phyloP scores from a whole-genome alignment of 2,329 filamentous ascomycete species.

The Penicillium sp. region DNA sequence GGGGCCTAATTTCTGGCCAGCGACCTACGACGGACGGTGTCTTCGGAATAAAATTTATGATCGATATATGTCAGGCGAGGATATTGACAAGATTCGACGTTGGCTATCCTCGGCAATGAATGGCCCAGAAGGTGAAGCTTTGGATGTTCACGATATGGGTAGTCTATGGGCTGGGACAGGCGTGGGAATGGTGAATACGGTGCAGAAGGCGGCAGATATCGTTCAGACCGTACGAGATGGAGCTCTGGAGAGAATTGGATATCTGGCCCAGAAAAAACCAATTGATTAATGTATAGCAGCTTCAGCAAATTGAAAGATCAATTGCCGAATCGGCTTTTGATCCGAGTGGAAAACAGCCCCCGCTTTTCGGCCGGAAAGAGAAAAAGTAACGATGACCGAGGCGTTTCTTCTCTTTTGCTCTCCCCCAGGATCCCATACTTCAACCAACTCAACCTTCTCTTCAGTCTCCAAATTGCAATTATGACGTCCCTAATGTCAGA shows the following conservation, averaged over 20 bases:
- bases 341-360: neutral
- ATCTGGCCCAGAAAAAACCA: neutral
- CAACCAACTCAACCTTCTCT: neutral
- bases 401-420: neutral
- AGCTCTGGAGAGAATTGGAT: neutral
- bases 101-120: constrained; percentile 3
- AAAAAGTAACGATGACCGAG: neutral
- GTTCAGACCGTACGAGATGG: neutral
- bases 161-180: constrained; percentile 20
- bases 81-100: constrained; percentile 6
- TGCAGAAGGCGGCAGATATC: constrained; percentile 9
- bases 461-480: neutral
- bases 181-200: constrained; percentile 14
- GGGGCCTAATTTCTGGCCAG: constrained; percentile 13
- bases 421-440: neutral
- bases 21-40: constrained; percentile 16
- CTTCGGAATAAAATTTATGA: constrained; percentile 14
- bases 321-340: neutral
- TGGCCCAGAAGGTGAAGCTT: neutral
- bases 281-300: too few relatives aligned
- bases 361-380: neutral
- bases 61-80: neutral
- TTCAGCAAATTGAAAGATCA: neutral
- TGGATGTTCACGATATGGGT: constrained; percentile 11
- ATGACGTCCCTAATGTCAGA: neutral